Percentiles rank a stretch among this genome's conserved stretches.
These are phyloP conservation scores for Fusarium udum DNA, from an alignment of 2,329 filamentous ascomycete species.

Conservation along the genomic window DNA sequence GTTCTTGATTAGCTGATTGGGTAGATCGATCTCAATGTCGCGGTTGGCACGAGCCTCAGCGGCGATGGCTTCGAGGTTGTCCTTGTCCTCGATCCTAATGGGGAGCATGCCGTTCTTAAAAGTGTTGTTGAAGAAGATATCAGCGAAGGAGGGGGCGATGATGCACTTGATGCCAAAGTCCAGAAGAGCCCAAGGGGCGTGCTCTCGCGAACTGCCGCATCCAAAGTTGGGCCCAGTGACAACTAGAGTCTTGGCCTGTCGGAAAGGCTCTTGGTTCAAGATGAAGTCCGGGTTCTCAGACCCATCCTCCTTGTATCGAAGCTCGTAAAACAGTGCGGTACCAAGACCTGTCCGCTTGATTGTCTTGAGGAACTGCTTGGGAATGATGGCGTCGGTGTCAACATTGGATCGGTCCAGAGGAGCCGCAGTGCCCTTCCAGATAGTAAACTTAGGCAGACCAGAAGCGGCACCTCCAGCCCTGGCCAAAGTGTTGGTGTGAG, in stretches of 20 bases:
- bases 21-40: conserved; percentile 90
- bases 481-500: conserved; percentile 70
- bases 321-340: conserved; percentile 83
- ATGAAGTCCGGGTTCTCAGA: conserved; percentile 83
- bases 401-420: conserved; percentile 89
- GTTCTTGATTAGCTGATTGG: conserved; percentile 83
- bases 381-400: conserved; percentile 99
- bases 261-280: conserved; percentile 90
- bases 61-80: conserved; percentile 74
- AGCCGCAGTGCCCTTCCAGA: conserved; percentile 86
- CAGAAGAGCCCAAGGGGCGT: conserved; percentile 95
- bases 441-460: conserved; percentile 85
- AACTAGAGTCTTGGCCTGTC: conserved; percentile 85
- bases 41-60: conserved; percentile 80
- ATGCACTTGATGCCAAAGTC: conserved; percentile 96
- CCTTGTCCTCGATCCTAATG: conserved; percentile 75
- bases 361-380: conserved; percentile 99
- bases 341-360: conserved; percentile 98
- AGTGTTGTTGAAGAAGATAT: conserved; percentile 99
- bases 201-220: conserved; percentile 90
- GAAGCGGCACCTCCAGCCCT: conserved; percentile 55
- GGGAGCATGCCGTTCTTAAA: conserved; percentile 99
- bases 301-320: conserved; percentile 80
- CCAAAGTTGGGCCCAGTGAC: conserved; percentile 95
- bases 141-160: conserved; percentile 80